Evolutionary conservation across 75 land plant genomes (phyloP).

Genomic region (Pinus taeda): DNA sequence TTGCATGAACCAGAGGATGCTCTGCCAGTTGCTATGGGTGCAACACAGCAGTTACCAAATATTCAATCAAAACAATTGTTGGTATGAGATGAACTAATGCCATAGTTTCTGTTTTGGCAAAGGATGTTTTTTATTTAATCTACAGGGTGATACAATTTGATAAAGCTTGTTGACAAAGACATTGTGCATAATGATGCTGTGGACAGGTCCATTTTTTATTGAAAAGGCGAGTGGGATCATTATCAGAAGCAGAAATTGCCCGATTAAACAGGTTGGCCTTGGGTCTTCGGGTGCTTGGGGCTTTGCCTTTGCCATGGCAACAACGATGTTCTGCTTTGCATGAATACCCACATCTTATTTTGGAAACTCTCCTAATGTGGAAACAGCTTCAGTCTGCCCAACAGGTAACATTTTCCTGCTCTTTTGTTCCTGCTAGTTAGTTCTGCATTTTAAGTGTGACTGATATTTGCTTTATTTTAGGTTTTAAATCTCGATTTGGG

Average conservation of each 20-base stretch:
- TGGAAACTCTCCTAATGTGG: slow-evolving; percentile 96
- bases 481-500: neutral
- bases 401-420: slow-evolving; percentile 40
- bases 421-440: neutral
- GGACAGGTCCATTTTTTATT: slow-evolving; percentile 93
- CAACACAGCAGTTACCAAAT: slow-evolving; percentile 93
- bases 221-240: slow-evolving; percentile 68
- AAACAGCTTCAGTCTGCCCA: slow-evolving; percentile 96
- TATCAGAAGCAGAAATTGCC: slow-evolving; percentile 72
- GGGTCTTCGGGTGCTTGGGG: slow-evolving; percentile 85
- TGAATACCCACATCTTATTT: slow-evolving; percentile 90
- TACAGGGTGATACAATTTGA: neutral
- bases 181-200: neutral
- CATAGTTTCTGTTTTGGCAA: slow-evolving; percentile 4
- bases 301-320: slow-evolving; percentile 95
- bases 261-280: slow-evolving; percentile 85
- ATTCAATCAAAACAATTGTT: slow-evolving; percentile 93
- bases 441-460: neutral
- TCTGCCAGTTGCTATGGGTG: slow-evolving; percentile 95
- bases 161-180: slow-evolving; percentile 8
- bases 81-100: slow-evolving; percentile 36
- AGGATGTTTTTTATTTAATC: neutral
- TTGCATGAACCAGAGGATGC: slow-evolving; percentile 88
- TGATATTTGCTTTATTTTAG: too few relatives aligned
- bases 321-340: slow-evolving; percentile 96